Evolutionary conservation across 73 alveolate genomes (phyloP).

Genomic region (Paramecium tetraurelia): DNA sequence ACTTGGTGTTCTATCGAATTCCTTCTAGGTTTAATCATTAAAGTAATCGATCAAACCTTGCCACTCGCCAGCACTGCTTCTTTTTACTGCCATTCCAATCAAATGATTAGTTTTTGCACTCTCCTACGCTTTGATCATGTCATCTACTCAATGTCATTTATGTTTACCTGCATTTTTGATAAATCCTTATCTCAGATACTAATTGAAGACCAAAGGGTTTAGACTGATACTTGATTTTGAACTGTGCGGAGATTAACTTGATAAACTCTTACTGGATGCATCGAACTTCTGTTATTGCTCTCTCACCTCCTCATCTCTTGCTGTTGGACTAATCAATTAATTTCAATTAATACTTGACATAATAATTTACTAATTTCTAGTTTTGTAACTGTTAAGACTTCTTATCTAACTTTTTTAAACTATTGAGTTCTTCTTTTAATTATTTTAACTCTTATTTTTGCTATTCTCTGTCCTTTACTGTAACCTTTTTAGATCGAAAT

Average conservation of each 20-base stretch:
- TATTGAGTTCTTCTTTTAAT: neutral
- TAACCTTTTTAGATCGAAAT: neutral
- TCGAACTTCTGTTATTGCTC: neutral
- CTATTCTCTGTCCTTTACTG: neutral
- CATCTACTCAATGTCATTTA: neutral
- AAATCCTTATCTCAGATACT: neutral
- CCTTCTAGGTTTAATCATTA: neutral
- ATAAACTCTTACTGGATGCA: neutral
- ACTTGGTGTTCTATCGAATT: slow-evolving; percentile 1
- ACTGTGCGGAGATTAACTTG: neutral
- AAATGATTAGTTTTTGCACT: neutral
- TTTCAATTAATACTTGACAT: neutral
- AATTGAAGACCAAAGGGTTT: neutral
- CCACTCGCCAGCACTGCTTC: neutral
- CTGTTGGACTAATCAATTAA: neutral
- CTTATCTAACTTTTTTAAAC: neutral
- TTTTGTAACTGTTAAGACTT: neutral
- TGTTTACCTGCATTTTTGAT: neutral
- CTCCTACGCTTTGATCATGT: neutral
- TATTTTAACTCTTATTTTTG: neutral
- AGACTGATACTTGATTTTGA: neutral
- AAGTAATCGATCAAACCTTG: neutral
- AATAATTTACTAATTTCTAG: neutral
- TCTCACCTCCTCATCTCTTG: neutral
- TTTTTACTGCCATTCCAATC: slow-evolving; percentile 2